Percentiles rank a stretch among this genome's conserved stretches.
Conservation (phyloP, 495 filamentous ascomycete species). For the Aspergillus coremiiformis region DNA sequence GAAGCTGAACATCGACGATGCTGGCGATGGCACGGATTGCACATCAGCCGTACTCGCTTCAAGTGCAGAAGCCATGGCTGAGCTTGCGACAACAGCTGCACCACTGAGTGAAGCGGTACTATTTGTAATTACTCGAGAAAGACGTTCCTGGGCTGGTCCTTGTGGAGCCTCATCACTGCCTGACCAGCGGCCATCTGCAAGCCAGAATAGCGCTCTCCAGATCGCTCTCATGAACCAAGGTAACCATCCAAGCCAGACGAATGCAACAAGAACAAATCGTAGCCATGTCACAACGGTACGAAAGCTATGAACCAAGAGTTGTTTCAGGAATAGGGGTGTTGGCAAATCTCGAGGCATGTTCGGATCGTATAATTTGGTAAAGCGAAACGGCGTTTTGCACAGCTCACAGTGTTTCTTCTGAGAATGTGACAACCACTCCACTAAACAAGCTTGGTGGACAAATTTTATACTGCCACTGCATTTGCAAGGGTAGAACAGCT, state of each 20-base stretch:
- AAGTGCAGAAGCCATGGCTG: constrained; percentile 15
- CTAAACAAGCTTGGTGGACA: constrained; percentile 94
- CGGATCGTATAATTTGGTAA: constrained; percentile 93
- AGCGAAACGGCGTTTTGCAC: constrained; percentile 95
- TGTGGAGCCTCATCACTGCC: constrained; percentile 25
- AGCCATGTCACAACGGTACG: constrained; percentile 67
- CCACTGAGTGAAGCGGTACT: constrained; percentile 34
- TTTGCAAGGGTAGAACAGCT: constrained; percentile 95
- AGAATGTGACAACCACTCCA: constrained; percentile 96
- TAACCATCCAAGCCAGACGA: constrained; percentile 82
- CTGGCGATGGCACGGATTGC: constrained; percentile 25
- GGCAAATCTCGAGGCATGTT: constrained; percentile 84
- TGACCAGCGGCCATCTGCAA: constrained; percentile 88
- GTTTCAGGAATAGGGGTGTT: constrained; percentile 66
- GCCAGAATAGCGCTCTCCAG: constrained; percentile 90
- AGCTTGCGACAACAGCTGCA: constrained; percentile 14
- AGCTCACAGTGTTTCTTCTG: constrained; percentile 99
- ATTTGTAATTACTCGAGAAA: constrained; percentile 18
- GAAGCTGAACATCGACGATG: constrained; percentile 39
- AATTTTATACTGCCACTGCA: constrained; percentile 98
- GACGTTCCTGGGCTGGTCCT: constrained; percentile 12
- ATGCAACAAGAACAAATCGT: constrained; percentile 66
- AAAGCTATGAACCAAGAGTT: constrained; percentile 62
- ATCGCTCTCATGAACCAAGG: constrained; percentile 87
- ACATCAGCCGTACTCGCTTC: constrained; percentile 21